Base-by-base conservation (phyloP, 1,284 basidiomycete genomes). In the Sphagnurus paluster region DNA sequence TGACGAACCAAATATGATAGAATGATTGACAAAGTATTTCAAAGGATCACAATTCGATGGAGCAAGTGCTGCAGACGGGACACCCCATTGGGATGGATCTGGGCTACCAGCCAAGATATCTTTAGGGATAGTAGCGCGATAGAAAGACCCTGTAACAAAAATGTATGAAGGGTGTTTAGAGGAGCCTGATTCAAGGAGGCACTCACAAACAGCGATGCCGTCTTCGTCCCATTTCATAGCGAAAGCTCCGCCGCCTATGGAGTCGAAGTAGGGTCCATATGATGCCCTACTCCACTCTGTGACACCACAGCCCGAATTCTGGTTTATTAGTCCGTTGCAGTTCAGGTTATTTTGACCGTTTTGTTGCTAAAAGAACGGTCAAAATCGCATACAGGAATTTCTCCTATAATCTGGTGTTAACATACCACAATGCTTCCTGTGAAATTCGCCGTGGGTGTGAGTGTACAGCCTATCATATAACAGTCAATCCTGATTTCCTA, bases 141-240 rank as follows among this genome's bases (percentile, higher is more conserved):
- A 87, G 63, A 88, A 88, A 17, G 80, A 84, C 80, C 81, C 84
- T 87, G 36, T 26, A 48, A 41, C 47, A 29, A 42, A 39, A 39
- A 46, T 26, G 11, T 36, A 53, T 24, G 47, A 24, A 28, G 43
- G 16, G 45, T 26, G 11, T 36, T 54, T 24, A 48, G 25, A 28
- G 43, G 16, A n/a, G 26, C 26, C 6, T 42, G 42, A 19, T 9
- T 20, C 32, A 21, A 13, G 23, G 23, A 23, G 21, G 20, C 25
- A 72, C 82, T 60, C 47, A 87, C 86, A 90, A 44, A 89, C 72
- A 16, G 79, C 76, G 48, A 90, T 87, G 0, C 82, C 82, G 38
- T 75, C 76, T 48, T 83, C 76, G 55, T 87, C 84, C 86, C 85
- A 90, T 52, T 84, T 82, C 81, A 88, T 88, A 0, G 81, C 87